phyloP scores from a whole-genome alignment of 495 filamentous ascomycete species.

The Penicillium parvum region DNA sequence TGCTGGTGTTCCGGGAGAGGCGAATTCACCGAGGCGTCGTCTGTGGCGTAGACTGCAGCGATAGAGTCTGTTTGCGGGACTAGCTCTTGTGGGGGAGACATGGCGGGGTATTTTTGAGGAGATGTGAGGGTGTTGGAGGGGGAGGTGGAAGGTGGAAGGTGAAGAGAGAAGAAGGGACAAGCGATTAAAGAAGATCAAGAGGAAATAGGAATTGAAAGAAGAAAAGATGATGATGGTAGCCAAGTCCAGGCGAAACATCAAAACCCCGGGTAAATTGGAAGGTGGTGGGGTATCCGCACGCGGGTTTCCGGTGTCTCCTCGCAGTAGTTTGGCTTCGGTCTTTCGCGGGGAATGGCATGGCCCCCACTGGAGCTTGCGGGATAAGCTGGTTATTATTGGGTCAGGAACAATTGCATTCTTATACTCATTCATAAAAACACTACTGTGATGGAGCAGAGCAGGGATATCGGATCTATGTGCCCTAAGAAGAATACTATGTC shows the following conservation, averaged over 20 bases:
- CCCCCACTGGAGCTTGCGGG: not conserved
- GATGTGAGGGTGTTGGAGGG: not conserved
- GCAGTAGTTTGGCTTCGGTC: no score
- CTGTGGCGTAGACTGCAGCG: conserved; percentile 47
- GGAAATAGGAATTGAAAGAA: conserved; percentile 3
- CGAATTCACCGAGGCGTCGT: conserved; percentile 36
- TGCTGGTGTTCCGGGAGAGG: conserved; percentile 36
- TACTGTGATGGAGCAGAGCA: no score
- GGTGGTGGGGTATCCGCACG: conserved; percentile 9
- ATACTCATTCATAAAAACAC: not conserved
- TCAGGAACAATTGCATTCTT: not conserved
- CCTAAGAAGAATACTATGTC: no score
- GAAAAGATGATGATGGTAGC: conserved; percentile 7
- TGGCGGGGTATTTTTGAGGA: conserved; percentile 26
- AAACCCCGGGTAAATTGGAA: conserved; percentile 15
- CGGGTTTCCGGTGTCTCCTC: conserved; percentile 15
- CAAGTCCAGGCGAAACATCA: no score
- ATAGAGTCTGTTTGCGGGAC: conserved; percentile 48
- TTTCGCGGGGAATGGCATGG: conserved; percentile 11
- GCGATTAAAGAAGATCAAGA: not conserved
- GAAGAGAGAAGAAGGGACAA: not conserved
- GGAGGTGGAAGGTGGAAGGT: not conserved
- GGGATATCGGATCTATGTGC: no score
- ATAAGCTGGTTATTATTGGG: conserved; percentile 1
- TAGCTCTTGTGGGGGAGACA: conserved; percentile 43